Evolutionary conservation across 352 stramenopile species (phyloP).

Genomic region (Phytopythium sindhum): DNA sequence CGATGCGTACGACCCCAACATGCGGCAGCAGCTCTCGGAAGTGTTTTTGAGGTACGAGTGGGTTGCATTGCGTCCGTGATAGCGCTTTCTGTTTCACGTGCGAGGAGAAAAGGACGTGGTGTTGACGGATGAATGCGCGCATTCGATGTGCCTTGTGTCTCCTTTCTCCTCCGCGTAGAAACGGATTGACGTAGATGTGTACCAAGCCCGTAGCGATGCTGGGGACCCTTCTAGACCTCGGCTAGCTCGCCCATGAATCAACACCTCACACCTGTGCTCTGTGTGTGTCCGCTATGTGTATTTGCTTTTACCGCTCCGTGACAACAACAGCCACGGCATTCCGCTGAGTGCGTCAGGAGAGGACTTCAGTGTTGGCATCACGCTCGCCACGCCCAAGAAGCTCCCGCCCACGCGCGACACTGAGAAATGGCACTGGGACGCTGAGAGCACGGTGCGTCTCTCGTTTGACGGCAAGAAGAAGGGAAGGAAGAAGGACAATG

Average conservation of each 20-base stretch:
- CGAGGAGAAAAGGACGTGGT: neutral
- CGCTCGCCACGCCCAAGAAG: slow-evolving; percentile 31
- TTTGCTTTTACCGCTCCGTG: neutral
- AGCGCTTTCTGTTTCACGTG: neutral
- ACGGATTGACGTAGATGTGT: slow-evolving; percentile 18
- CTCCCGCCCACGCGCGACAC: slow-evolving; percentile 23
- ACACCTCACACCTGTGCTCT: slow-evolving; percentile 19
- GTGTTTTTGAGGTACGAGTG: slow-evolving; percentile 72
- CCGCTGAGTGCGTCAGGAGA: slow-evolving; percentile 38
- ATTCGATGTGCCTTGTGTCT: slow-evolving; percentile 6
- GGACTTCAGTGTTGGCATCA: slow-evolving; percentile 29
- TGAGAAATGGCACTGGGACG: slow-evolving; percentile 19
- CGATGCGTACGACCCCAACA: slow-evolving; percentile 81
- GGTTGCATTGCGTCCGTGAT: neutral
- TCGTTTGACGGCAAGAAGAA: slow-evolving; percentile 16
- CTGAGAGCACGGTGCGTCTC: slow-evolving; percentile 12
- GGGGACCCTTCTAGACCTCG: neutral
- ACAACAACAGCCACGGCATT: slow-evolving; percentile 50
- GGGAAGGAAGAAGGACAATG: slow-evolving; percentile 10
- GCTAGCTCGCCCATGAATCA: neutral
- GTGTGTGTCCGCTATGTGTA: slow-evolving; percentile 4
- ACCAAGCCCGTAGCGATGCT: neutral
- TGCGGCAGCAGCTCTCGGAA: slow-evolving; percentile 68
- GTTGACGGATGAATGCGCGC: slow-evolving; percentile 13
- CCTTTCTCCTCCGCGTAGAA: slow-evolving; percentile 12